Evolutionary conservation across 164 flowering plant genomes (phyloP), one percentile per base, ranked within the genome.

Genomic region (Chimonanthus praecox): DNA sequence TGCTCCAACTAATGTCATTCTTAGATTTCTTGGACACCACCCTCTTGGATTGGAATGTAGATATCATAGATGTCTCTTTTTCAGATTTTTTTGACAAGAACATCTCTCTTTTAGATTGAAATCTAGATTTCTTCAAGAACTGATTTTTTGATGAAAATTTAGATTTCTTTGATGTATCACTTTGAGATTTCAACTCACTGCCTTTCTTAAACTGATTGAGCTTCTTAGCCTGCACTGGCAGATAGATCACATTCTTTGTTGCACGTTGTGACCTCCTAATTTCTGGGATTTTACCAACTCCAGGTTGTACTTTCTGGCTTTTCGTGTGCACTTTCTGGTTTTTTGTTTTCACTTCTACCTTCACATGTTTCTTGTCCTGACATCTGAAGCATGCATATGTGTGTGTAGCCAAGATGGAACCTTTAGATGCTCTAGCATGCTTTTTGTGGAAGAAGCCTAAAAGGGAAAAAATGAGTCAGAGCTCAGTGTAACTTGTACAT

Each of bases 371-470:
- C 64, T 79, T 84, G 77, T 76, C 78, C 60, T 73, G 83, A 80
- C 98, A 92, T 73, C 73, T 86, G 71, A 83, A 89, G 80, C 98
- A 94, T 58, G 88, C 78, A 78, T 86, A 90, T 50, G 74, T 79
- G 70, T 85, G 81, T 43, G 80, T 80, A 43, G 84, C 70, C 72
- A 71, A 49, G 33, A 67, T 75, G 49, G 86, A 62, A 46, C 83
- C 87, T 75, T 81, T 72, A 72, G 85, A 84, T 79, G 81, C 88
- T 78, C 64, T 87, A 65, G 80, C 89, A 84, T 94, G 99, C 79
- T 87, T 87, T 78, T 80, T 88, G 73, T 94, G 99, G 73, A 92
- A 94, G 79, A 78, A 87, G 6, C 92, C 99, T 94, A 89, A 80
- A 51, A 50, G 13, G 50, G 47, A 68, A 45, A 33, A 33, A 33